Base-by-base conservation (phyloP, 2,329 filamentous ascomycete species). In the Aspergillus terreus region DNA sequence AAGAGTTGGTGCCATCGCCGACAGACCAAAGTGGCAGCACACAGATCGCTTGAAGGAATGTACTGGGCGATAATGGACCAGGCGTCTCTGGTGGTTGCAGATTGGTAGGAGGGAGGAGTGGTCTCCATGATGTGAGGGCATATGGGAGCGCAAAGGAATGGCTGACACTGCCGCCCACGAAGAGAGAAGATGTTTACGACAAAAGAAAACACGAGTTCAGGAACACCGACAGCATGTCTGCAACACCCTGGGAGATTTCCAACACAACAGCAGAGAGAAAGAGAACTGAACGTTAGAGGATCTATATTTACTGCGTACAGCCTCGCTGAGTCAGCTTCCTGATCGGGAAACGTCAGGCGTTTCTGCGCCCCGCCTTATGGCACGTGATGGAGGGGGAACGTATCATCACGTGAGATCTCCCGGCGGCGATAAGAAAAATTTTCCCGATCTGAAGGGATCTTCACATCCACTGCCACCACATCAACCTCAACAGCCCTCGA, bases 71-170 rank as follows among this genome's bases (percentile, higher is more conserved):
- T 71, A 35, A 84, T 72, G 35, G 73, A 65, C 79, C 80, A 83
- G 38, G 76, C 74, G 60, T 84, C 77, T 57, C 77, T 73, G 51
- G 75, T 68, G 10, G 78, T 80, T 47, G 80, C 81, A 44, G 72
- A 75, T 59, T 82, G 74, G 63, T 85, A 85, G n/a, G 81, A 81
- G 4, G 82, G 82, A 27, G 81, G 80, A 47, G 80, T 72, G 46
- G 78, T 74, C 60, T 84, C 80, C 80, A 83, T 83, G 40, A 50
- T 59, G 15, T 21, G 40, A 42, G 15, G 4, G 35, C 40, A 42
- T 25, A 19, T 19, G 40, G 40, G 40, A n/a, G 17, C 14, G 11
- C 6, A 17, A 42, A 10, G 27, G 27, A 30, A 30, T 11, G 27
- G 7, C 7, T 30, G 27, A 2, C 27, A 30, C 7, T 30, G 27